Percentiles rank a stretch among this genome's conserved stretches.
phyloP scores from a whole-genome alignment of 441 rosid genomes.

The Gossypium gossypioides region DNA sequence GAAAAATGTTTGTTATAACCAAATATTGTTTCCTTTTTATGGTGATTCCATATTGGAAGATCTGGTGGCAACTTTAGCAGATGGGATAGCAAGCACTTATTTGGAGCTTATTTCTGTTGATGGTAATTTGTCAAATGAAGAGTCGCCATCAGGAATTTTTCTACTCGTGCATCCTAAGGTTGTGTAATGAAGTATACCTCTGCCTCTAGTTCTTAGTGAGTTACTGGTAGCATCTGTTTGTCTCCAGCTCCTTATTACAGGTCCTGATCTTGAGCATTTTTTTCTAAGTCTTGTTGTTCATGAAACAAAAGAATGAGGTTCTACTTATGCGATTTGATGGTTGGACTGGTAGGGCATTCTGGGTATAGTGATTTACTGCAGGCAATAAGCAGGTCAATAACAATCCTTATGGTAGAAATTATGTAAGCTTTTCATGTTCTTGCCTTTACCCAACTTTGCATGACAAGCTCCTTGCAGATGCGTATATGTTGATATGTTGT shows the following conservation, averaged over 20 bases:
- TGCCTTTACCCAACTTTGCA: too few species aligned
- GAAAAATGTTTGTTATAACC: slow-evolving; percentile 43
- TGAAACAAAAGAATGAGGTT: not conserved
- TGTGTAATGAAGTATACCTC: slow-evolving; percentile 67
- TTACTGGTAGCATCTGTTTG: not conserved
- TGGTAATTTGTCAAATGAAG: slow-evolving; percentile 37
- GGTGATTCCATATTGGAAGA: slow-evolving; percentile 77
- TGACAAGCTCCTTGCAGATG: too few species aligned
- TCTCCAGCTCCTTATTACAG: not conserved
- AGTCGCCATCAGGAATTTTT: too few species aligned
- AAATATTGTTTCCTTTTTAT: slow-evolving; percentile 40
- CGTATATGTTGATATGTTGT: too few species aligned
- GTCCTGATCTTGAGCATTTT: not conserved
- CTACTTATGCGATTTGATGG: too few species aligned
- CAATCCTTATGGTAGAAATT: not conserved
- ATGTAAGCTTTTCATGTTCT: not conserved
- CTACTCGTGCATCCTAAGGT: slow-evolving; percentile 35
- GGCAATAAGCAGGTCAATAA: not conserved
- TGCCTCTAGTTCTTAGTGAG: not conserved
- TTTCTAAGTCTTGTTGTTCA: not conserved
- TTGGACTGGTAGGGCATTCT: not conserved
- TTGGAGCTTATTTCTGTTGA: slow-evolving; percentile 87
- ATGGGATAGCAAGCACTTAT: slow-evolving; percentile 68
- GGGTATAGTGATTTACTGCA: not conserved
- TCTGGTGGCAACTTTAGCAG: slow-evolving; percentile 70